phyloP scores from a whole-genome alignment of 2,329 filamentous ascomycete species.

The Phialophora expanda region DNA sequence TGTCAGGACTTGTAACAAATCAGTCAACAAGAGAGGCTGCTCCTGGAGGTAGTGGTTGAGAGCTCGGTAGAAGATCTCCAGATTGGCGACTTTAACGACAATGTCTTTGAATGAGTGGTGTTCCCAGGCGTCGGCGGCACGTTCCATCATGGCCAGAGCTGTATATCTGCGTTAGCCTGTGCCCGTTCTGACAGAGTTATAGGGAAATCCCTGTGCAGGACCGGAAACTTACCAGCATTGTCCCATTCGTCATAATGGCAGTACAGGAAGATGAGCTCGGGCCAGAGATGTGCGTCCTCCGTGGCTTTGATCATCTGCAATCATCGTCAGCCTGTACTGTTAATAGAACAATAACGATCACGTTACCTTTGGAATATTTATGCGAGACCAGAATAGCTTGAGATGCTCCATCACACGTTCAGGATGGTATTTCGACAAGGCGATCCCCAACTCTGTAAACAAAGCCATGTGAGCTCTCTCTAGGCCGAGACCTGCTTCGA shows the following conservation, averaged over 20 bases:
- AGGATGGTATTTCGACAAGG: conserved; percentile 90
- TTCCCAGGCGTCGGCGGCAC: conserved; percentile 96
- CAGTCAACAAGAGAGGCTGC: conserved; percentile 93
- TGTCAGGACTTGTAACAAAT: conserved; percentile 90
- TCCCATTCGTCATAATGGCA: conserved; percentile 98
- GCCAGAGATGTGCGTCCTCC: conserved; percentile 95
- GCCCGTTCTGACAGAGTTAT: not conserved
- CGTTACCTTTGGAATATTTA: conserved; percentile 83
- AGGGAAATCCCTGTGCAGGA: not conserved
- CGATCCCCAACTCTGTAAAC: conserved; percentile 92
- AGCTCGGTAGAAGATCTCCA: conserved; percentile 98
- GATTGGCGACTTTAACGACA: conserved; percentile 93
- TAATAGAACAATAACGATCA: not conserved
- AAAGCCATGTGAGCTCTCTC: conserved; percentile 95
- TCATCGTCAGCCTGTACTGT: not conserved
- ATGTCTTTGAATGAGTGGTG: conserved; percentile 99
- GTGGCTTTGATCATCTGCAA: conserved; percentile 78
- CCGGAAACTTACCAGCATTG: conserved; percentile 67
- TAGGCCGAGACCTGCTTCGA: conserved; percentile 92
- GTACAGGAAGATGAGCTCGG: conserved; percentile 96
- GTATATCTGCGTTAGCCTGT: not conserved
- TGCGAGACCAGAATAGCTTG: conserved; percentile 96
- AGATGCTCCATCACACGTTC: conserved; percentile 98
- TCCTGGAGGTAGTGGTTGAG: conserved; percentile 98
- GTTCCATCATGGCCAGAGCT: conserved; percentile 93